These are phyloP conservation scores for Fusarium succisae DNA, from an alignment of 2,329 filamentous ascomycete genomes.

Conservation along the genomic window DNA sequence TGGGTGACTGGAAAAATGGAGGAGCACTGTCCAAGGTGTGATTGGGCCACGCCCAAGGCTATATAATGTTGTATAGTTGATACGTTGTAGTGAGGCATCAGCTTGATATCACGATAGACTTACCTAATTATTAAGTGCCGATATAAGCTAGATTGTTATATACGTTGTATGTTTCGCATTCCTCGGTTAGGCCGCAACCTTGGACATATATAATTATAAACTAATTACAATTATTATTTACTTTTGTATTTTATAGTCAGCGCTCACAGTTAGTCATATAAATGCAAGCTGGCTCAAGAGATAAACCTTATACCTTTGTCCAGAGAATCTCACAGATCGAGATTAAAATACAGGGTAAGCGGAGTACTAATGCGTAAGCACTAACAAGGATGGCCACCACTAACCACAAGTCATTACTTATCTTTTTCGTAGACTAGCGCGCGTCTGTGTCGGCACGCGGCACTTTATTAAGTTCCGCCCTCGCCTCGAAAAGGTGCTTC, in stretches of 20 bases:
- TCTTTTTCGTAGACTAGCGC: background rate
- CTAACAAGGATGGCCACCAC: background rate
- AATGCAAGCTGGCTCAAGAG: too few relatives aligned
- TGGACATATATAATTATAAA: too few relatives aligned
- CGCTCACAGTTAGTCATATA: too few relatives aligned
- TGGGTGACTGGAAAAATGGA: background rate
- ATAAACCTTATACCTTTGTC: too few relatives aligned
- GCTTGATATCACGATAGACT: fast-evolving
- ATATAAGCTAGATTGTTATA: too few relatives aligned
- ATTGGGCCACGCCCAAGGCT: background rate
- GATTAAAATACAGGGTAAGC: background rate
- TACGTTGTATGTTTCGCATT: fast-evolving
- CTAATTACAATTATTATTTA: too few relatives aligned
- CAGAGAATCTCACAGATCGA: background rate
- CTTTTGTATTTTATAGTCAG: too few relatives aligned
- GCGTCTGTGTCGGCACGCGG: background rate
- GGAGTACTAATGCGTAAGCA: background rate
- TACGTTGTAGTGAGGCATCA: background rate
- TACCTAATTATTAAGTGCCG: too few relatives aligned
- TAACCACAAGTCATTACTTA: background rate
- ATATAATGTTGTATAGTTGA: background rate
- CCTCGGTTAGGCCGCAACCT: too few relatives aligned
- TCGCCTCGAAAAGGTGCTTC: background rate
- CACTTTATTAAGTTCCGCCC: background rate
- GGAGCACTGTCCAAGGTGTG: background rate